Evolutionary conservation across 2,329 filamentous ascomycete species (phyloP).

Genomic region (Didymella arachidicola): DNA sequence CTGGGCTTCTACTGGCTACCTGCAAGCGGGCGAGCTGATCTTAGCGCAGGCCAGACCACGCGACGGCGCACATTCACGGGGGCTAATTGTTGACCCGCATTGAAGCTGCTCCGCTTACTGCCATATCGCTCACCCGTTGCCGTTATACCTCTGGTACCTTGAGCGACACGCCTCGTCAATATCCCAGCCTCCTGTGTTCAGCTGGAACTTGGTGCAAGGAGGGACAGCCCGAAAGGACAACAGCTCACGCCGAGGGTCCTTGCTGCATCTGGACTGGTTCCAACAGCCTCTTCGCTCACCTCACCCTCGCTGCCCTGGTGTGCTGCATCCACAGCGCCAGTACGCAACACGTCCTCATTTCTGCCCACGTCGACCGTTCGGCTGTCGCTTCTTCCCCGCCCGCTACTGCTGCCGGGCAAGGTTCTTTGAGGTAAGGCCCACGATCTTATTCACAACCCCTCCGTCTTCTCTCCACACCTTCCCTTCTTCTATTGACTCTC

Average conservation of each 20-base stretch:
- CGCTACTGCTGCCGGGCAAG: constrained; percentile 33
- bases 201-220: constrained; percentile 22
- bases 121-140: constrained; percentile 18
- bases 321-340: constrained; percentile 40
- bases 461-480: constrained; percentile 25
- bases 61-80: constrained; percentile 20
- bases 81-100: constrained; percentile 20
- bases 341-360: constrained; percentile 37
- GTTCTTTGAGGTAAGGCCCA: constrained; percentile 41
- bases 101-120: constrained; percentile 21
- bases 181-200: constrained; percentile 19
- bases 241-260: constrained; percentile 27
- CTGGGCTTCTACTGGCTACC: constrained; percentile 3
- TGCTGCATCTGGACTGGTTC: constrained; percentile 31
- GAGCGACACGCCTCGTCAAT: constrained; percentile 13
- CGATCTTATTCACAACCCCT: constrained; percentile 23
- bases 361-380: constrained; percentile 35
- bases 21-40: constrained; percentile 11
- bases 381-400: constrained; percentile 37
- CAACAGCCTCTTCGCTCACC: constrained; percentile 26
- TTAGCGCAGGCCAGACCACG: constrained; percentile 22
- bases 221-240: constrained; percentile 17
- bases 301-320: constrained; percentile 32
- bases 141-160: constrained; percentile 17
- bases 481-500: constrained; percentile 3